Evolutionary conservation across 306 rosid species (phyloP).

Genomic region (Cucumis hystrix): DNA sequence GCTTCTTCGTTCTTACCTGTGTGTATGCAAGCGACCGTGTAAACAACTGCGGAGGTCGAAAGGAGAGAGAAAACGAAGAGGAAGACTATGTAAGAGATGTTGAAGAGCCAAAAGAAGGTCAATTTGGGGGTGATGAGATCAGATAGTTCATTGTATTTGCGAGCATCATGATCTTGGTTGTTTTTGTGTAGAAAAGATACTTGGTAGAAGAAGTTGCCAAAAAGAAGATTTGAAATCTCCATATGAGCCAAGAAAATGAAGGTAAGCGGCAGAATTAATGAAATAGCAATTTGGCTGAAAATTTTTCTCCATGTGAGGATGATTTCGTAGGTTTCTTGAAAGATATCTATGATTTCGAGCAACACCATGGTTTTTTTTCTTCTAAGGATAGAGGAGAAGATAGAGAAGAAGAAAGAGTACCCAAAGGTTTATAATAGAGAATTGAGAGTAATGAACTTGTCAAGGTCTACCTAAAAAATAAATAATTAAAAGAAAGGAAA

Average conservation of each 20-base stretch:
- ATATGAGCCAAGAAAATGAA: constrained; percentile 17
- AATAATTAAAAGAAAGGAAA: not conserved
- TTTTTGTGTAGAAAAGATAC: not conserved
- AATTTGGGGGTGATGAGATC: constrained; percentile 1
- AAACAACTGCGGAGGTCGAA: constrained; percentile 21
- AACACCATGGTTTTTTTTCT: not conserved
- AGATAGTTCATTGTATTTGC: not conserved
- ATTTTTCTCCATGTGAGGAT: constrained; percentile 15
- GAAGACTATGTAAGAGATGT: constrained; percentile 15
- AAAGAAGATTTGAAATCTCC: constrained; percentile 15
- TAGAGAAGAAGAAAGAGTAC: not conserved
- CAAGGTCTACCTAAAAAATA: not conserved
- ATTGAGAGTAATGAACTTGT: not conserved
- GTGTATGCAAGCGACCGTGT: constrained; percentile 20
- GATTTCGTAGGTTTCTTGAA: constrained; percentile 16
- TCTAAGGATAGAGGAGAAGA: not conserved
- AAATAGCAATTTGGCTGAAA: constrained; percentile 18
- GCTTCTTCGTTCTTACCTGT: not conserved
- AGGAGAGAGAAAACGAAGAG: constrained; percentile 18
- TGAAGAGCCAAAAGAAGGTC: constrained; percentile 18
- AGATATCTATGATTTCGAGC: constrained; percentile 16
- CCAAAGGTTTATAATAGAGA: not conserved
- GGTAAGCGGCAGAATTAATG: constrained; percentile 19
- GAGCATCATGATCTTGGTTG: not conserved
- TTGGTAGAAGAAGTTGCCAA: not conserved